Conservation (phyloP, 1,284 basidiomycete species). For the Cutaneotrichosporon cyanovorans region DNA sequence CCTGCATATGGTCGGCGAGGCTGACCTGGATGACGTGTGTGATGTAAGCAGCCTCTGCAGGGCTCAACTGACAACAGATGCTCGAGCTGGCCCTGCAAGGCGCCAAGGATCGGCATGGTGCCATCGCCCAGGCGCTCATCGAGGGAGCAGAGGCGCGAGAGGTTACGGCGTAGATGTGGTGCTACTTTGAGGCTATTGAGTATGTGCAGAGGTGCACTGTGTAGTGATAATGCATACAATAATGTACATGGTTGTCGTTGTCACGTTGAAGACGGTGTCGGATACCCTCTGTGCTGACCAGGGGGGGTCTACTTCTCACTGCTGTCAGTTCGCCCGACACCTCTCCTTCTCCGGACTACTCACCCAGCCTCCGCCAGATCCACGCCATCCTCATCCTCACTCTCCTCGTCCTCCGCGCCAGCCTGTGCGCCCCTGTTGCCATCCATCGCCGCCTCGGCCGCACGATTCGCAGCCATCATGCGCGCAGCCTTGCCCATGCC, state of each 20-base stretch:
- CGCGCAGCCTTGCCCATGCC: conserved; percentile 27
- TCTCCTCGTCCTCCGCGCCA: conserved; percentile 6
- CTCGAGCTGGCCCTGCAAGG: conserved; percentile 25
- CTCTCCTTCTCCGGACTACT: background rate
- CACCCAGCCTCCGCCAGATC: conserved; percentile 1
- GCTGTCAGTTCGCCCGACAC: background rate
- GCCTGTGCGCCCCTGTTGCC: no score
- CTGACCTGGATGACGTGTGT: conserved; percentile 22
- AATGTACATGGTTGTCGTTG: background rate
- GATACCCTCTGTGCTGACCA: no score
- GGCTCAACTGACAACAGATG: conserved; percentile 24
- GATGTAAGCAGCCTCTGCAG: background rate
- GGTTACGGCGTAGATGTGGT: no score
- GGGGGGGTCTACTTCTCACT: background rate
- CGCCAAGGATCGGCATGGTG: no score
- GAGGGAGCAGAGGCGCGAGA: no score
- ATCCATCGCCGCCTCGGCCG: conserved; percentile 5
- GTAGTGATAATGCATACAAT: background rate
- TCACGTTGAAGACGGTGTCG: no score
- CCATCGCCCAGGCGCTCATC: no score
- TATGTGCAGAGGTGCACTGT: no score
- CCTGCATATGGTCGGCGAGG: conserved; percentile 66
- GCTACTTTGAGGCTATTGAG: no score
- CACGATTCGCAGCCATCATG: conserved; percentile 23
- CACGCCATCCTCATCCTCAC: conserved; percentile 6